Evolutionary conservation across 257 asterid species (phyloP).

Genomic region (Knoxia roxburghii): DNA sequence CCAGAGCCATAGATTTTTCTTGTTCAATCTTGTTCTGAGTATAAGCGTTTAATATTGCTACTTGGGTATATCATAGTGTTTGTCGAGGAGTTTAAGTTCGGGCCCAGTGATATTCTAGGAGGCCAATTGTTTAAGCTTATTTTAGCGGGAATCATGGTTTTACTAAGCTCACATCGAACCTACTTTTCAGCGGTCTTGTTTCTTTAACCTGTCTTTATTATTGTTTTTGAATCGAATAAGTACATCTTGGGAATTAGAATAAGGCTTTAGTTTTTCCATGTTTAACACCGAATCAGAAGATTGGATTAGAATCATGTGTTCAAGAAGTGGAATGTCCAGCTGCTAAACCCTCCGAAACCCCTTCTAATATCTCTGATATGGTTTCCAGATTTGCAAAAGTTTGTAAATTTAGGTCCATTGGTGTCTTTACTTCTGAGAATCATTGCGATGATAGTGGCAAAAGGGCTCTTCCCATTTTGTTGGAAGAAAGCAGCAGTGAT

Average conservation of each 20-base stretch:
- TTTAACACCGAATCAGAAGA: conserved; percentile 29
- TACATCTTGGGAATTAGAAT: not conserved
- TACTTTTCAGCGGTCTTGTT: conserved; percentile 18
- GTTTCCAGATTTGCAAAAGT: conserved; percentile 47
- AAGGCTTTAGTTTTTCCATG: conserved; percentile 10
- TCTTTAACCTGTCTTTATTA: conserved; percentile 13
- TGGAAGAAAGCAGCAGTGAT: conserved; percentile 31
- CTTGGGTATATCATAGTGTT: not conserved
- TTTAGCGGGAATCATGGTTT: conserved; percentile 38
- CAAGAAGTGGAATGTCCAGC: conserved; percentile 42
- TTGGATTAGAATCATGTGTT: conserved; percentile 36
- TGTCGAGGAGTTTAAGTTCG: not conserved
- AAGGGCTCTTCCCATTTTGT: conserved; percentile 18
- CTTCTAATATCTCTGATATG: conserved; percentile 45
- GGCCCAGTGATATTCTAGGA: not conserved
- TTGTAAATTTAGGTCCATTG: conserved; percentile 61
- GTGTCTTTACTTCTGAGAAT: conserved; percentile 51
- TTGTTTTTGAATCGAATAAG: conserved; percentile 11
- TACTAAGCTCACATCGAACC: conserved; percentile 18
- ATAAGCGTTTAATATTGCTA: not conserved
- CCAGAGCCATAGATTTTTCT: not conserved
- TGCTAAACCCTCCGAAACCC: conserved; percentile 46
- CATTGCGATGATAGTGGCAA: conserved; percentile 12
- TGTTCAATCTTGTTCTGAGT: conserved; percentile 4
- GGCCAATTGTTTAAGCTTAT: conserved; percentile 25